Conservation (phyloP, 2,329 filamentous ascomycete species). For the Raffaelea ambrosiae region DNA sequence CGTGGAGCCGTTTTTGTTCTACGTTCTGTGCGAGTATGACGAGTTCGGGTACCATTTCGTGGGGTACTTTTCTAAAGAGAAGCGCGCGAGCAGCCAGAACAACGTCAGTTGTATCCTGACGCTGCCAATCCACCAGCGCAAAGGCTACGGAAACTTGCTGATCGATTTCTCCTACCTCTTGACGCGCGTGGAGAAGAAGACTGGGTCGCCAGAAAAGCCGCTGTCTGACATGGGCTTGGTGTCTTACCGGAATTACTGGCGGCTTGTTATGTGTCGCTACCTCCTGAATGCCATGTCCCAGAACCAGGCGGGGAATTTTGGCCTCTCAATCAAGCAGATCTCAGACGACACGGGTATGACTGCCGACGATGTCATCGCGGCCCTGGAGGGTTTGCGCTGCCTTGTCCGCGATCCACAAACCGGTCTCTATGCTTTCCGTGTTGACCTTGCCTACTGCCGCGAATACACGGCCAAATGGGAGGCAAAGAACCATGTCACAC, state of each 20-base stretch:
- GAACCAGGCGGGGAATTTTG: constrained; percentile 30
- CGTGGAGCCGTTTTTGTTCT: constrained; percentile 94
- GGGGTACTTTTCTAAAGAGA: constrained; percentile 99
- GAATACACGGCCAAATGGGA: constrained; percentile 88
- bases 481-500: constrained; percentile 74
- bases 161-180: constrained; percentile 98
- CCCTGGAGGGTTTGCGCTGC: constrained; percentile 80
- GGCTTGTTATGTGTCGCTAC: constrained; percentile 77
- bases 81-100: constrained; percentile 86
- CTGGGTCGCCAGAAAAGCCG: constrained; percentile 92
- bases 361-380: constrained; percentile 90
- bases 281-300: constrained; percentile 50
- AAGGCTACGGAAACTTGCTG: constrained; percentile 91
- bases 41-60: constrained; percentile 91
- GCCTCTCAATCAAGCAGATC: constrained; percentile 57
- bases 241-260: constrained; percentile 97
- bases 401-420: constrained; percentile 85
- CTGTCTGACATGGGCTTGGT: constrained; percentile 96
- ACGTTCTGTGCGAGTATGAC: constrained; percentile 92
- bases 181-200: constrained; percentile 86
- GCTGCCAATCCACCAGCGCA: constrained; percentile 90
- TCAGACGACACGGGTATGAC: constrained; percentile 93
- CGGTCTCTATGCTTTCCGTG: constrained; percentile 77
- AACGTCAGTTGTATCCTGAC: constrained; percentile 98
- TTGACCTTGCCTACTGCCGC: constrained; percentile 77